Evolutionary conservation across 2,329 filamentous ascomycete genomes (phyloP).

Genomic region (Sordariomycetes sp.): DNA sequence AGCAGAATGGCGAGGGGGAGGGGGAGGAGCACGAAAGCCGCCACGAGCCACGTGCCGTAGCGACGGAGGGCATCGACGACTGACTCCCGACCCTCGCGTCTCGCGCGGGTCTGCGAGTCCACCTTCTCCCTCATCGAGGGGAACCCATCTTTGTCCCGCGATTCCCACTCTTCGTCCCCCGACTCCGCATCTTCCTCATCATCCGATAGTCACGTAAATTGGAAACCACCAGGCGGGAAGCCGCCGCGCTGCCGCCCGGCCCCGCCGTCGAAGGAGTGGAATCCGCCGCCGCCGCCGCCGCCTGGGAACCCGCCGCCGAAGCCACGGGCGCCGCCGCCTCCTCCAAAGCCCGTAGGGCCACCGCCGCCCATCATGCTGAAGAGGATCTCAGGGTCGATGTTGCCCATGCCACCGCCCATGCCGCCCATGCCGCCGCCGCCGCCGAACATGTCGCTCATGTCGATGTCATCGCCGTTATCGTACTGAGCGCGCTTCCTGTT

Average conservation of each 20-base stretch:
- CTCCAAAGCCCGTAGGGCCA: constrained; percentile 37
- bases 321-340: constrained; percentile 25
- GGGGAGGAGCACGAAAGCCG: constrained; percentile 36
- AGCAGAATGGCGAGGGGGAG: constrained; percentile 25
- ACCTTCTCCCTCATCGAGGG: not conserved
- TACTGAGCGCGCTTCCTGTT: constrained; percentile 78
- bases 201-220: constrained; percentile 29
- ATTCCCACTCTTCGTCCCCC: constrained; percentile 18
- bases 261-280: constrained; percentile 26
- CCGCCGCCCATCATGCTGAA: constrained; percentile 75
- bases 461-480: constrained; percentile 85
- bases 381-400: constrained; percentile 66
- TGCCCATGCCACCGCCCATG: constrained; percentile 51
- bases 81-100: constrained; percentile 21
- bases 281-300: constrained; percentile 17
- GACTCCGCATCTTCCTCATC: constrained; percentile 23
- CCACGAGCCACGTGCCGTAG: constrained; percentile 29
- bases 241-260: constrained; percentile 31
- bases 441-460: constrained; percentile 77
- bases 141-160: constrained; percentile 13
- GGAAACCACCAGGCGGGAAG: constrained; percentile 41
- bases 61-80: constrained; percentile 29
- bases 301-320: constrained; percentile 31
- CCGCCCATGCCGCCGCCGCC: constrained; percentile 45
- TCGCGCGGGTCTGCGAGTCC: constrained; percentile 11